Evolutionary conservation across 1,284 basidiomycete species (phyloP).

Genomic region (Pascua guehoae): DNA sequence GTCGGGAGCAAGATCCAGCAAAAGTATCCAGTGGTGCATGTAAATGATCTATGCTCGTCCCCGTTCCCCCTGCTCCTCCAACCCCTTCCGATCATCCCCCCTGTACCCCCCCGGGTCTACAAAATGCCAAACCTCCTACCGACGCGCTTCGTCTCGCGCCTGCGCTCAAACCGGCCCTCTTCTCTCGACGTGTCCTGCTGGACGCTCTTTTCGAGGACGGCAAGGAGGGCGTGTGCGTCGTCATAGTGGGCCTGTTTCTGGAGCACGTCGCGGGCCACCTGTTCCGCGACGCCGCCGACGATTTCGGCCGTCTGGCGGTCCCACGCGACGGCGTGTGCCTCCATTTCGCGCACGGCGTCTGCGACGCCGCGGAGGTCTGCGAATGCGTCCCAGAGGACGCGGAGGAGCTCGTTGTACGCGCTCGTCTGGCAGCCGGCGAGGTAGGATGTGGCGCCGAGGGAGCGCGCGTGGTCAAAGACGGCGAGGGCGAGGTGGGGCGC

Average conservation of each 20-base stretch:
- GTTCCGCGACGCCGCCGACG: slow-evolving; percentile 63
- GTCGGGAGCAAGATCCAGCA: too few species aligned
- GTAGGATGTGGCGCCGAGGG: slow-evolving; percentile 69
- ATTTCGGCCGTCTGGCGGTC: slow-evolving; percentile 61
- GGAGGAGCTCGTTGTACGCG: slow-evolving; percentile 78
- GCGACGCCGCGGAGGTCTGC: slow-evolving; percentile 69
- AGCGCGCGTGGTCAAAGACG: slow-evolving; percentile 71
- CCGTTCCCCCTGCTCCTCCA: too few species aligned
- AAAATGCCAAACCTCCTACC: neutral
- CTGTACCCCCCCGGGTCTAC: too few species aligned
- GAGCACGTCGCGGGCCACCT: slow-evolving; percentile 48
- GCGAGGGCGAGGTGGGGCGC: slow-evolving; percentile 79
- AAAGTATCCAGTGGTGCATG: neutral
- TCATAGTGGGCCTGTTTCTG: neutral
- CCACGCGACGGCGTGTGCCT: slow-evolving; percentile 65
- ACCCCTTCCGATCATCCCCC: too few species aligned
- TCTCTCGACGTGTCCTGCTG: slow-evolving; percentile 7
- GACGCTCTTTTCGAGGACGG: slow-evolving; percentile 6
- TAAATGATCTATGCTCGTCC: neutral
- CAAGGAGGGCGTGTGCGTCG: slow-evolving; percentile 11
- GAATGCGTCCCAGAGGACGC: slow-evolving; percentile 75
- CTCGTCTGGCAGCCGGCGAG: slow-evolving; percentile 79
- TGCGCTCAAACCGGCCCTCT: slow-evolving; percentile 6
- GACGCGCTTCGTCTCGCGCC: neutral
- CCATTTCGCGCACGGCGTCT: slow-evolving; percentile 73